Conservation (phyloP, 306 rosid genomes). For the Cucumis melo region DNA sequence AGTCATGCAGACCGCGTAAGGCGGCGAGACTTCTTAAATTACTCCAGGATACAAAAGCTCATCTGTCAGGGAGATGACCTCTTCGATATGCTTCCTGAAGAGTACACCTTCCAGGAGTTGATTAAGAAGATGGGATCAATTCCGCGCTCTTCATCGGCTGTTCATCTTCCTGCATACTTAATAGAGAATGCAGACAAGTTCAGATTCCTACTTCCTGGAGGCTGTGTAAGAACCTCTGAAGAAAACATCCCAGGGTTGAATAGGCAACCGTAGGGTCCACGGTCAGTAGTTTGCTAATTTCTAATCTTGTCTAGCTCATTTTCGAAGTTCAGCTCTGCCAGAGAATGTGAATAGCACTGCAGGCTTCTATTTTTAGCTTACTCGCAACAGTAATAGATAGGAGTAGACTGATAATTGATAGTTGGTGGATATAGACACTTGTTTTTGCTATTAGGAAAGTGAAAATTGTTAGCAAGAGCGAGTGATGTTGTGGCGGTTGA, state of each 20-base stretch:
- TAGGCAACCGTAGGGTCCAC: background rate
- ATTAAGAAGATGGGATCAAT: slow-evolving; percentile 71
- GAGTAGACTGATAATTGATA: background rate
- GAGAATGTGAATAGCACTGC: background rate
- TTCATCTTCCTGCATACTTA: slow-evolving; percentile 75
- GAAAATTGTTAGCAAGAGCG: background rate
- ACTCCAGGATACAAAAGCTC: slow-evolving; percentile 54
- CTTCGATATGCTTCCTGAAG: slow-evolving; percentile 85
- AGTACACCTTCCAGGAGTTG: slow-evolving; percentile 60
- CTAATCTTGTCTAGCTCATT: background rate
- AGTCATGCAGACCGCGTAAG: slow-evolving; percentile 90
- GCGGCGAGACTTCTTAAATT: slow-evolving; percentile 36
- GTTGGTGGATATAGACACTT: background rate
- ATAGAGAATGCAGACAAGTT: slow-evolving; percentile 63
- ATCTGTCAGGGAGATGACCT: slow-evolving; percentile 73
- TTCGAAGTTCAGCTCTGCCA: background rate
- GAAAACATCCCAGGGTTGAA: background rate
- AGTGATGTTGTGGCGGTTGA: background rate
- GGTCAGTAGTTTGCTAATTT: background rate
- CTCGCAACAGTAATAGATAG: background rate
- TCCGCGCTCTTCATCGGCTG: slow-evolving; percentile 74
- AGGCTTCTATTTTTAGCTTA: background rate
- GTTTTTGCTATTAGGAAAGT: background rate
- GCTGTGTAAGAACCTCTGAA: slow-evolving; percentile 52
- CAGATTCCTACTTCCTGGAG: slow-evolving; percentile 82